These are phyloP conservation scores for Macrolepiota albuminosa DNA, from an alignment of 768 basidiomycete genomes.

Conservation along the genomic window DNA sequence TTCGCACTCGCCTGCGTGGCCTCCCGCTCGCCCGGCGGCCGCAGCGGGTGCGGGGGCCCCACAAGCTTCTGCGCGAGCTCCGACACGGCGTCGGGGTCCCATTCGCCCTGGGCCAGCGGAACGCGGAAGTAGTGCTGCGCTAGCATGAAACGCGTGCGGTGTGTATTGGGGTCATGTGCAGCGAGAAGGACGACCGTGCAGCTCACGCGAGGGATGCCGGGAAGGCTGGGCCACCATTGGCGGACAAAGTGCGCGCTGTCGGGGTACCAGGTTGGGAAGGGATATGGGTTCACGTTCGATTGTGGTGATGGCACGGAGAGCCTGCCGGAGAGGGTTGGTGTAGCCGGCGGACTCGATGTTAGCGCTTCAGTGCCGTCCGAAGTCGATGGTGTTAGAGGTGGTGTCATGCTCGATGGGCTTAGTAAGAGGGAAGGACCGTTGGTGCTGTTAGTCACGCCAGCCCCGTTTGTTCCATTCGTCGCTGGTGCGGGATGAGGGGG, in stretches of 20 bases:
- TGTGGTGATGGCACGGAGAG: slow-evolving; percentile 6
- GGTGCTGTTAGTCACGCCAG: neutral
- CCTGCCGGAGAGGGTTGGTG: slow-evolving; percentile 7
- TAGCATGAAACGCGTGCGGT: slow-evolving; percentile 57
- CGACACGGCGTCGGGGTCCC: slow-evolving; percentile 15
- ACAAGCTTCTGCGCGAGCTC: slow-evolving; percentile 9
- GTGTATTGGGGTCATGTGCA: slow-evolving; percentile 54
- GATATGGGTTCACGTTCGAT: slow-evolving; percentile 50
- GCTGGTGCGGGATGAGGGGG: neutral
- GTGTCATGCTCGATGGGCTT: neutral
- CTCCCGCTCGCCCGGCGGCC: neutral
- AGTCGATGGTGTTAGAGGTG: neutral
- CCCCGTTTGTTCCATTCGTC: slow-evolving; percentile 1
- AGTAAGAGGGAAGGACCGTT: neutral
- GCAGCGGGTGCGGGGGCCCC: slow-evolving; percentile 5
- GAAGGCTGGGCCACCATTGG: slow-evolving; percentile 75
- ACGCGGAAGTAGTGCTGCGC: slow-evolving; percentile 77
- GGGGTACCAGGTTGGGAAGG: slow-evolving; percentile 64
- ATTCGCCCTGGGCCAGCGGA: slow-evolving; percentile 40
- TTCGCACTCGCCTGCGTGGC: neutral
- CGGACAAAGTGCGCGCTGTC: slow-evolving; percentile 75
- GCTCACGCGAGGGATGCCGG: slow-evolving; percentile 59
- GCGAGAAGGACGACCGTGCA: slow-evolving; percentile 70
- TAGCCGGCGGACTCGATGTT: neutral
- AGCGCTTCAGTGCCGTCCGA: neutral